Conservation (phyloP, 2,329 filamentous ascomycete genomes). For the Diaporthe destruens region DNA sequence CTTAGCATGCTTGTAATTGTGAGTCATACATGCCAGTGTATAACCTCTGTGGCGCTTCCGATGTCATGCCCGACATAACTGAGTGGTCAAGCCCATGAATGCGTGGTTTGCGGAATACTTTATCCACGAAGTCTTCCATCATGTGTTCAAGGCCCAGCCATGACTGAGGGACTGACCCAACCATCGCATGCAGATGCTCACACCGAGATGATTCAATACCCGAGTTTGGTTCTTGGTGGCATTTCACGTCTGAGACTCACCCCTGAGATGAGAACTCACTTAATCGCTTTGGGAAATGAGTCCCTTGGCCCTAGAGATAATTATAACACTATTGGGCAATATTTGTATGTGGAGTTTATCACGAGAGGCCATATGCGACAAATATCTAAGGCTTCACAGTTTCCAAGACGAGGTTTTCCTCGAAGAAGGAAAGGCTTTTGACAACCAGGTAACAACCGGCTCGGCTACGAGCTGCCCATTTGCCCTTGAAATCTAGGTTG, state of each 20-base stretch:
- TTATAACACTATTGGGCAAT: not conserved
- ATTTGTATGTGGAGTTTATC: not conserved
- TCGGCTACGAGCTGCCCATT: rapidly evolving
- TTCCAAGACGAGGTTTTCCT: slow-evolving; percentile 15
- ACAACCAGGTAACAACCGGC: not conserved
- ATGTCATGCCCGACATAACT: not conserved
- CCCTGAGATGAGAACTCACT: not conserved
- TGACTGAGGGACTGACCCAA: not conserved
- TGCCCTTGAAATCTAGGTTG: too few relatives aligned
- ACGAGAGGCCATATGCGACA: too few relatives aligned
- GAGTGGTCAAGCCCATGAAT: not conserved
- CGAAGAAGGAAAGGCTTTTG: slow-evolving; percentile 17
- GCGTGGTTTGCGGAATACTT: too few relatives aligned
- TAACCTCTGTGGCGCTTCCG: not conserved
- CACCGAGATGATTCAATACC: slow-evolving; percentile 12
- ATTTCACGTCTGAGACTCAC: not conserved
- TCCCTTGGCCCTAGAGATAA: not conserved
- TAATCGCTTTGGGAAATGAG: not conserved
- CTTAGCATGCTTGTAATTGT: slow-evolving; percentile 18
- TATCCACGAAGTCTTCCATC: not conserved
- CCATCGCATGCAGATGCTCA: not conserved
- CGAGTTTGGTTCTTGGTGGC: not conserved
- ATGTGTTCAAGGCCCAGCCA: too few relatives aligned
- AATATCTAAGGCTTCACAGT: not conserved
- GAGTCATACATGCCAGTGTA: not conserved